phyloP scores from a whole-genome alignment of 306 rosid genomes.

The Cicer cuneatum region DNA sequence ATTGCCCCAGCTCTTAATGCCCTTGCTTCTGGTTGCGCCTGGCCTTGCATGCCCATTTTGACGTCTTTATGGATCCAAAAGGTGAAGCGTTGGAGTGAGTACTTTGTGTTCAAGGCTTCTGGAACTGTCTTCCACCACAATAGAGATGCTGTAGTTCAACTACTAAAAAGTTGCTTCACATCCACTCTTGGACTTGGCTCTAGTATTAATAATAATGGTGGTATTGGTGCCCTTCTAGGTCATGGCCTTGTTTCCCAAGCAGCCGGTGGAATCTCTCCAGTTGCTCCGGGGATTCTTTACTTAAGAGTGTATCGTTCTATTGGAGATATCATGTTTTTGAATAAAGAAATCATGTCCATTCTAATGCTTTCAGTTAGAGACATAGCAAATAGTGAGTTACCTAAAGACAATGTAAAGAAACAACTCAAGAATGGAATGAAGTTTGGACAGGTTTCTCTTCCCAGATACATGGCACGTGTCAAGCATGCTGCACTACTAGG shows the following conservation, averaged over 20 bases:
- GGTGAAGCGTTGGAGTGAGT: constrained; percentile 86
- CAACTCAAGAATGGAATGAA: constrained; percentile 63
- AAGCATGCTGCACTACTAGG: constrained; percentile 88
- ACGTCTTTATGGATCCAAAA: constrained; percentile 87
- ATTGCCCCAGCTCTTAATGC: constrained; percentile 72
- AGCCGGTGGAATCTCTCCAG: constrained; percentile 73
- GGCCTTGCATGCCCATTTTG: constrained; percentile 87
- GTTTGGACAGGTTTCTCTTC: constrained; percentile 75
- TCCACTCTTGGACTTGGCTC: constrained; percentile 81
- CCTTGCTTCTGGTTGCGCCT: constrained; percentile 83
- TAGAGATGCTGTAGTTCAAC: constrained; percentile 90
- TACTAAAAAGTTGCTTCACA: constrained; percentile 83
- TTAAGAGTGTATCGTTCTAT: constrained; percentile 73
- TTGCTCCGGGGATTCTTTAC: constrained; percentile 93
- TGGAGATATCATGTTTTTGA: constrained; percentile 71
- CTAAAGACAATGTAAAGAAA: constrained; percentile 59
- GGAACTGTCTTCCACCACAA: constrained; percentile 85
- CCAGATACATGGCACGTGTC: constrained; percentile 69
- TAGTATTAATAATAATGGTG: constrained; percentile 57
- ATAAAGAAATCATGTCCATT: constrained; percentile 76
- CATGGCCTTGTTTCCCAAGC: constrained; percentile 70
- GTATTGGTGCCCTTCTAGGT: constrained; percentile 86
- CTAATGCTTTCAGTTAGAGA: constrained; percentile 76
- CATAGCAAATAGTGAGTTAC: constrained; percentile 65
- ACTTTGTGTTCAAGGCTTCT: constrained; percentile 75